A percentile compares a stretch with the other conserved stretches of the same genome.
Conservation (phyloP, 1,284 basidiomycete genomes). For the Apiotrichum porosum region DNA sequence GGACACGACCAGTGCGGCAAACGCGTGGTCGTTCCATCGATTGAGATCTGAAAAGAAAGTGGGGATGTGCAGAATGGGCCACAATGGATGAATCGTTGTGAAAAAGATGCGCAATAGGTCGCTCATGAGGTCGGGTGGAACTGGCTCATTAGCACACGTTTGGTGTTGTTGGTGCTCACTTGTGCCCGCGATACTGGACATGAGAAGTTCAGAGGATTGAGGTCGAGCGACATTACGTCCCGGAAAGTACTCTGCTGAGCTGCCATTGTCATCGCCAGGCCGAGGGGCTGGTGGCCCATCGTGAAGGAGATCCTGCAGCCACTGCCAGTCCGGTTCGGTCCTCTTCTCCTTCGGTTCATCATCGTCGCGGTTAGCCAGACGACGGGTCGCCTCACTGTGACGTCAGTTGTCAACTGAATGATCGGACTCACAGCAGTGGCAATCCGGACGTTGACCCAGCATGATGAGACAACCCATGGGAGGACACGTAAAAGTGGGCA, state of each 20-base stretch:
- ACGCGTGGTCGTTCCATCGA: slow-evolving; percentile 8
- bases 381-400: not conserved
- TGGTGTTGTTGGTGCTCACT: too few species aligned
- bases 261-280: not conserved
- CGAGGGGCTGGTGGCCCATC: not conserved
- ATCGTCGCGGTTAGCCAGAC: not conserved
- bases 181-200: slow-evolving; percentile 3
- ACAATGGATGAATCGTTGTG: slow-evolving; percentile 14
- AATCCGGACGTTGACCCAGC: slow-evolving; percentile 17
- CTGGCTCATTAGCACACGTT: too few species aligned
- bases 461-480: slow-evolving; percentile 11
- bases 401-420: not conserved
- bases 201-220: slow-evolving; percentile 3
- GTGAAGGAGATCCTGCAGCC: slow-evolving; percentile 13
- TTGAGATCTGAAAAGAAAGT: slow-evolving; percentile 11
- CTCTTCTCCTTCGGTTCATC: not conserved
- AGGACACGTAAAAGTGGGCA: slow-evolving; percentile 13
- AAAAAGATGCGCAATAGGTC: slow-evolving; percentile 14
- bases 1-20: slow-evolving; percentile 10
- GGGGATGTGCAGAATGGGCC: slow-evolving; percentile 19
- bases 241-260: slow-evolving; percentile 9
- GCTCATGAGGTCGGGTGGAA: slow-evolving; percentile 11
- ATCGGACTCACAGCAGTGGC: slow-evolving; percentile 12
- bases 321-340: slow-evolving; percentile 13
- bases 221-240: slow-evolving; percentile 5